Evolutionary conservation across 495 filamentous ascomycete genomes (phyloP), one percentile per base, ranked within the genome.

Genomic region (Aspergillus conjunctus): DNA sequence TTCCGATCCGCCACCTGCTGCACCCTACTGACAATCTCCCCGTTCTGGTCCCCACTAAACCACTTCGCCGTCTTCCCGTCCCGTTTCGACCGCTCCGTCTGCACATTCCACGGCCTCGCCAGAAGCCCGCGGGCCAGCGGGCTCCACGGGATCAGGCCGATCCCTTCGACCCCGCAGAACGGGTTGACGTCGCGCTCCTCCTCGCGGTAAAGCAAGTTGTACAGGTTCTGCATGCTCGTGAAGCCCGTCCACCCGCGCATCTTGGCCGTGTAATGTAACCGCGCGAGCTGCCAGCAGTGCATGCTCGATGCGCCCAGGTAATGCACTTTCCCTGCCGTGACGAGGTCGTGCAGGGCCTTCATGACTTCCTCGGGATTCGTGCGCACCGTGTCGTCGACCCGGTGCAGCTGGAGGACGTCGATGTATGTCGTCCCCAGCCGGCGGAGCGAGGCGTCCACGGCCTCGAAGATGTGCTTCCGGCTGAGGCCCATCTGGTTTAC

Each of bases 181-280:
- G 79, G 76, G 65, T 81, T 87, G 86, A 90, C 89, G 70, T 90
- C 88, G 4, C 87, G 74, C 75, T 91, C 88, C 65, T 91, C 87
- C 69, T 91, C 87, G 5, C 88, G 77, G 68, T 89, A 89, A 8
- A 87, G 69, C 15, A 91, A 73, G 71, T 88, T 90, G 67, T 90
- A 87, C 26, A 81, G 77, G 61, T 86, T 86, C 68, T 90, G 88
- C 87, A 90, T 90, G 56, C 77, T 80, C 52, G 88, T 71, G 65
- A 90, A 90, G 61, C 81, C 79, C 81, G 86, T 88, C 88, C 87
- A 91, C 15, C 81, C 77, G 59, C 88, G 79, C 63, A 68, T 71
- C 46, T 78, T 73, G 7, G 81, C 81, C 3, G 73, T 69, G 58
- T 75, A 74, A 56, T 78, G 69, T 60, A 76, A 61, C n/a, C 62